Evolutionary conservation across 2,329 filamentous ascomycete species (phyloP).

Genomic region (Diaporthe caulivora): DNA sequence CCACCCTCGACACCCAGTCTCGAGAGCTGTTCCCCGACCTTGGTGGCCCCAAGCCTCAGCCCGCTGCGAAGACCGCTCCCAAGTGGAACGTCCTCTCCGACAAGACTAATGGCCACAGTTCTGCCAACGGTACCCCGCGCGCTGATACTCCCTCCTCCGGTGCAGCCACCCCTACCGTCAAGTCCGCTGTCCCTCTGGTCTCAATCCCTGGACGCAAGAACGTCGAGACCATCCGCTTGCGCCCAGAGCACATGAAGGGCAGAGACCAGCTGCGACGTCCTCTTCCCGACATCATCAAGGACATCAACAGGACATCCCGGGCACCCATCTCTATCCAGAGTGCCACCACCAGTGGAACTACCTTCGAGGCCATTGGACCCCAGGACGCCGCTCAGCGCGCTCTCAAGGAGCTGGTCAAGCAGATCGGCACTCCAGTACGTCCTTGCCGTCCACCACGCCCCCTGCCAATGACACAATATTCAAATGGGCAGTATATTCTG

Average conservation of each 20-base stretch:
- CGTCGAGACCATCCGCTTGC: constrained; percentile 80
- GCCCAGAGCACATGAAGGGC: constrained; percentile 81
- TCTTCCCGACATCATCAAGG: constrained; percentile 85
- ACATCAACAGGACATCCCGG: constrained; percentile 93
- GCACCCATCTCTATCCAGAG: constrained; percentile 84
- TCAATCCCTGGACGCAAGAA: constrained; percentile 82
- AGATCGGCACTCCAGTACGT: constrained; percentile 86
- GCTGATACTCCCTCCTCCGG: constrained; percentile 75
- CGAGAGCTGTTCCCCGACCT: constrained; percentile 96
- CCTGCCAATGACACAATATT: background rate
- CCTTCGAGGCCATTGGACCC: constrained; percentile 88
- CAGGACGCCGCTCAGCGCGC: constrained; percentile 88
- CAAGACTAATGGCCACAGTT: constrained; percentile 71
- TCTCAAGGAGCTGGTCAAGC: constrained; percentile 87
- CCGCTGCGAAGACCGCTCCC: constrained; percentile 72
- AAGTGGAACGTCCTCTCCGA: constrained; percentile 76
- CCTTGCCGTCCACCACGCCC: background rate
- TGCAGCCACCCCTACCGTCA: constrained; percentile 59
- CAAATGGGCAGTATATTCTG: constrained; percentile 3
- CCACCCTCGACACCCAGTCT: constrained; percentile 82
- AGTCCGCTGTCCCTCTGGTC: constrained; percentile 66
- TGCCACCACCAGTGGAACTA: constrained; percentile 78
- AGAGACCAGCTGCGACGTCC: constrained; percentile 86
- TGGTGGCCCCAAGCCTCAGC: constrained; percentile 76
- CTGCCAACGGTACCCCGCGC: constrained; percentile 68